These are phyloP conservation scores for Metschnikowia rubicola DNA, from an alignment of 805 yeast genomes.

Conservation along the genomic window DNA sequence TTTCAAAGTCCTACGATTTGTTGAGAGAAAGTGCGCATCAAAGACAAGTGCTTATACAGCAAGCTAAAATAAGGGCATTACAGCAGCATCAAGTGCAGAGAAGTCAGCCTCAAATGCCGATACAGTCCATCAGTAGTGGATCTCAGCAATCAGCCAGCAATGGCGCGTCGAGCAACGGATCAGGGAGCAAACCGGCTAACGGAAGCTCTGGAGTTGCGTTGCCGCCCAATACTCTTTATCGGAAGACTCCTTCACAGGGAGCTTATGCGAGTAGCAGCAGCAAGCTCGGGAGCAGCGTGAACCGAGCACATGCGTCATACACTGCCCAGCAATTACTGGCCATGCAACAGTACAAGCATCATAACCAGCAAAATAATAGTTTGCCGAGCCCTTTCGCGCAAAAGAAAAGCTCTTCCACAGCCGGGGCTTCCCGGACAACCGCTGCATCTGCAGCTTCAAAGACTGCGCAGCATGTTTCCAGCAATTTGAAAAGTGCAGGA, in stretches of 20 bases:
- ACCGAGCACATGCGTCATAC: constrained; percentile 2
- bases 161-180: neutral
- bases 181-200: constrained; percentile 1
- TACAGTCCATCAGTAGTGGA: constrained; percentile 1
- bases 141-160: constrained; percentile 3
- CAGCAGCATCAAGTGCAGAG: constrained; percentile 35
- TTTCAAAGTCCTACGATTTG: constrained; percentile 81
- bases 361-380: constrained; percentile 4
- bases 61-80: constrained; percentile 42
- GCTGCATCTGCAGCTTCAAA: neutral
- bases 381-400: constrained; percentile 1
- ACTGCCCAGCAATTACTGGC: constrained; percentile 12
- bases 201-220: constrained; percentile 5
- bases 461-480: constrained; percentile 5
- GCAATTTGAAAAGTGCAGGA: constrained; percentile 6
- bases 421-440: neutral
- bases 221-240: constrained; percentile 10
- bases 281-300: constrained; percentile 4
- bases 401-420: constrained; percentile 3
- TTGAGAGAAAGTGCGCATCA: constrained; percentile 71
- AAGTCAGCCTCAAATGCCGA: constrained; percentile 4
- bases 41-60: constrained; percentile 51
- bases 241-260: constrained; percentile 3
- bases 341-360: constrained; percentile 10
- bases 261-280: neutral